phyloP scores from a whole-genome alignment of 208 protist genomes.

The Angomonas deanei region DNA sequence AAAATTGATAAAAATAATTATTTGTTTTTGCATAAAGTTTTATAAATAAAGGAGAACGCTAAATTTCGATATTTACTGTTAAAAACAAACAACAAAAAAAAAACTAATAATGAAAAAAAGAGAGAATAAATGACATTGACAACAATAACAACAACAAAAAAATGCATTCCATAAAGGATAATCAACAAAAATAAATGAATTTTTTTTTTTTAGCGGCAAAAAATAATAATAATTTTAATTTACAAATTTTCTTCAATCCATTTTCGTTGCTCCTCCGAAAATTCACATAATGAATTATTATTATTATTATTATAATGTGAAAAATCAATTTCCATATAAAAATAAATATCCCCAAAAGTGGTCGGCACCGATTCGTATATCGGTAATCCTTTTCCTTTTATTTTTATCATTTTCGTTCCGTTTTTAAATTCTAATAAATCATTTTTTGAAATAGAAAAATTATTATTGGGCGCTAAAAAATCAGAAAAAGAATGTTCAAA shows the following conservation, averaged over 20 bases:
- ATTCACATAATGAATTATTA: not conserved
- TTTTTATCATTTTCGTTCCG: too few relatives aligned
- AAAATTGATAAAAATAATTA: not conserved
- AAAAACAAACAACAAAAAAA: slow-evolving; percentile 10
- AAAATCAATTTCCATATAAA: not conserved
- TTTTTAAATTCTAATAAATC: too few relatives aligned
- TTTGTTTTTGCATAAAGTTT: slow-evolving; percentile 7
- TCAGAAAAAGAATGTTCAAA: not conserved
- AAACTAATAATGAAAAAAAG: not conserved
- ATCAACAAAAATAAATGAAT: not conserved
- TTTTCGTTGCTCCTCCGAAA: not conserved
- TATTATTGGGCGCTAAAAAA: not conserved
- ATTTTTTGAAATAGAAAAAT: not conserved
- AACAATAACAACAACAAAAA: not conserved
- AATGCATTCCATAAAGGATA: not conserved
- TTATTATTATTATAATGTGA: not conserved
- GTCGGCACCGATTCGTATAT: not conserved
- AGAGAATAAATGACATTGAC: not conserved
- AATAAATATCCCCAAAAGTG: not conserved
- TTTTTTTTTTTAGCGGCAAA: too few relatives aligned
- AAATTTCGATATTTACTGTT: not conserved
- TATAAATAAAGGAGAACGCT: slow-evolving; percentile 4
- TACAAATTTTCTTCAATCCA: slow-evolving; percentile 1
- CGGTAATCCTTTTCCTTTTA: not conserved
- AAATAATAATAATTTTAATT: slow-evolving; percentile 4